phyloP scores from a whole-genome alignment of 1,284 basidiomycete species.

The Ganoderma multipileum region DNA sequence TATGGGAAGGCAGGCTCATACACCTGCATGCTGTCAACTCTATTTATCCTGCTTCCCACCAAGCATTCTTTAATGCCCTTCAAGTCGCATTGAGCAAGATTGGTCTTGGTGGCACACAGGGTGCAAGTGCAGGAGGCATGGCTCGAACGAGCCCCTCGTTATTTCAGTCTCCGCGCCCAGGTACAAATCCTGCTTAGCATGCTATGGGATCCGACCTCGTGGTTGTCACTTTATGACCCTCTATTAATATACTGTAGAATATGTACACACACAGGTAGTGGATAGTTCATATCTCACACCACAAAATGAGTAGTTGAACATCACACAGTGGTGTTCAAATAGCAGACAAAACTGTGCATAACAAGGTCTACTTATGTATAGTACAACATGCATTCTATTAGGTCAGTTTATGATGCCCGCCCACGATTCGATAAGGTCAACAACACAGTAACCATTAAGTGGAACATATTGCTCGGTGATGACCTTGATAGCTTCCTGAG shows the following conservation, averaged over 20 bases:
- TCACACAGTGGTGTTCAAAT: neutral
- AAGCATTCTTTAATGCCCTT: constrained; percentile 70
- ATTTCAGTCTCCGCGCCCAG: too few species aligned
- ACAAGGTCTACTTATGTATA: constrained; percentile 6
- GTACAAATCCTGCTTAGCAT: neutral
- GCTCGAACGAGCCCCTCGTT: constrained; percentile 7
- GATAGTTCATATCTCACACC: neutral
- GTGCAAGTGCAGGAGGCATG: constrained; percentile 28
- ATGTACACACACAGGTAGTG: neutral
- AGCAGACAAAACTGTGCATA: neutral
- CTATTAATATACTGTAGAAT: neutral
- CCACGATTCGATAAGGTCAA: constrained; percentile 88
- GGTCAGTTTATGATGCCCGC: constrained; percentile 60
- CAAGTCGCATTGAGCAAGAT: constrained; percentile 50
- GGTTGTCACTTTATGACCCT: neutral
- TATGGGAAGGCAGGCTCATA: too few species aligned
- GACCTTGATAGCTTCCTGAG: constrained; percentile 98
- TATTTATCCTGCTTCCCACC: constrained; percentile 77
- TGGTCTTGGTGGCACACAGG: constrained; percentile 33
- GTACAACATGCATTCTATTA: neutral
- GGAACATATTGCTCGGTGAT: constrained; percentile 97
- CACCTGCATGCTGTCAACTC: constrained; percentile 68
- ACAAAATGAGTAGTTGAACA: neutral
- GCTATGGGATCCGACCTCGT: neutral
- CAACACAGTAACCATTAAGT: constrained; percentile 84